phyloP scores from a whole-genome alignment of 2,329 filamentous ascomycete genomes.

The Lasiodiplodia theobromae region DNA sequence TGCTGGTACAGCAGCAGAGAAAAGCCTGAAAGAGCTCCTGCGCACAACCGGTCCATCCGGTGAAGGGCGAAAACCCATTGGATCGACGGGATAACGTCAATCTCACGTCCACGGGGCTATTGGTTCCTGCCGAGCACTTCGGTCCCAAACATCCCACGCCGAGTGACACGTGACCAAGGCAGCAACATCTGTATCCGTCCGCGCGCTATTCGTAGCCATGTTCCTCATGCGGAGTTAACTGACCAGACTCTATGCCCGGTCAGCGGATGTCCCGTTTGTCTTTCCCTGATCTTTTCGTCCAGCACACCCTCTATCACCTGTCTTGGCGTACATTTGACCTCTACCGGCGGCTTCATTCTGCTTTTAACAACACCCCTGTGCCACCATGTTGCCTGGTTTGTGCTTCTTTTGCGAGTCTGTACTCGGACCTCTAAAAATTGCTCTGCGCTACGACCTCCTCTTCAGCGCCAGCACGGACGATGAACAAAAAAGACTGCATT shows the following conservation, averaged over 20 bases:
- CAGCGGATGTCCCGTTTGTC: not conserved
- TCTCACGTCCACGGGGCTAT: not conserved
- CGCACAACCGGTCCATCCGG: not conserved
- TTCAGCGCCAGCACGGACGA: constrained; percentile 1
- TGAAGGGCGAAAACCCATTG: constrained; percentile 5
- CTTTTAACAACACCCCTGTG: not conserved
- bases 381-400: not conserved
- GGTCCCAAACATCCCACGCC: not conserved
- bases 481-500: constrained; percentile 20
- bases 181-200: not conserved
- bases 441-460: not conserved
- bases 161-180: constrained; percentile 7
- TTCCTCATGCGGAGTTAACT: not conserved
- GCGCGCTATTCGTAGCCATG: not conserved
- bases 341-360: constrained; percentile 1
- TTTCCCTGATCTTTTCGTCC: not conserved
- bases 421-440: not conserved
- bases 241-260: not conserved
- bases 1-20: constrained; percentile 2
- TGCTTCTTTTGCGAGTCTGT: not conserved
- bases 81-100: not conserved
- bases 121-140: not conserved
- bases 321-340: not conserved
- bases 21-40: constrained; percentile 17
- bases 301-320: not conserved